Percentiles rank a stretch among this genome's conserved stretches.
Conservation (phyloP, 495 filamentous ascomycete species). For the Hyaloscypha variabilis region DNA sequence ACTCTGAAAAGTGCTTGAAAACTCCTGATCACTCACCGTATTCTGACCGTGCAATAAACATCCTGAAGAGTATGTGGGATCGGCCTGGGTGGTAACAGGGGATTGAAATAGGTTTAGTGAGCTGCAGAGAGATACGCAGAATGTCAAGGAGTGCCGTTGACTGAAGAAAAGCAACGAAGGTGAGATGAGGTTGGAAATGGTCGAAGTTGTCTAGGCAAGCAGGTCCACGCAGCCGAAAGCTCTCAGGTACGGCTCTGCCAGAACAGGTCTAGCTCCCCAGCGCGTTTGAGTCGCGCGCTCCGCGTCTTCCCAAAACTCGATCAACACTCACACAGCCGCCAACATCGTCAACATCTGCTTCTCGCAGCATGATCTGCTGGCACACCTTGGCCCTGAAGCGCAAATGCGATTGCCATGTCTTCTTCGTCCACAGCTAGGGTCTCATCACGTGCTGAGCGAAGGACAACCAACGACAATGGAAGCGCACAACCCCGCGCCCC, state of each 20-base stretch:
- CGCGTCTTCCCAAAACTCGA: not conserved
- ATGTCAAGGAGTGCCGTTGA: not conserved
- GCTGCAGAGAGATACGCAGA: constrained; percentile 7
- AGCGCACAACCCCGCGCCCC: constrained; percentile 28
- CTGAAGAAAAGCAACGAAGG: not conserved
- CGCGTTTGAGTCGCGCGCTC: not conserved
- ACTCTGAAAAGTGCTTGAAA: constrained; percentile 17
- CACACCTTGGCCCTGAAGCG: constrained; percentile 10
- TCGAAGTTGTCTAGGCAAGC: not conserved
- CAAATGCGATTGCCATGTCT: constrained; percentile 30
- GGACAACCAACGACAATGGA: constrained; percentile 30
- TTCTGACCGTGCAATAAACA: constrained; percentile 99
- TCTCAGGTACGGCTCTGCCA: not conserved
- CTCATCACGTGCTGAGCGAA: constrained; percentile 29
- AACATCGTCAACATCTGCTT: not conserved
- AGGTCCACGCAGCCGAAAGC: constrained; percentile 6
- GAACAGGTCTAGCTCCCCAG: not conserved
- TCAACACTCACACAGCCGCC: not conserved
- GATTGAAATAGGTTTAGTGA: not conserved
- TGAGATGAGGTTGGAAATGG: not conserved
- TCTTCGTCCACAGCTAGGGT: constrained; percentile 30
- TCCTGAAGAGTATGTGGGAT: constrained; percentile 50
- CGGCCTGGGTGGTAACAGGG: not conserved
- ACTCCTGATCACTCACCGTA: constrained; percentile 66
- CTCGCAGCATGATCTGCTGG: not conserved